Evolutionary conservation across 169 alveolate genomes (phyloP).

Genomic region (Plasmodium adleri): DNA sequence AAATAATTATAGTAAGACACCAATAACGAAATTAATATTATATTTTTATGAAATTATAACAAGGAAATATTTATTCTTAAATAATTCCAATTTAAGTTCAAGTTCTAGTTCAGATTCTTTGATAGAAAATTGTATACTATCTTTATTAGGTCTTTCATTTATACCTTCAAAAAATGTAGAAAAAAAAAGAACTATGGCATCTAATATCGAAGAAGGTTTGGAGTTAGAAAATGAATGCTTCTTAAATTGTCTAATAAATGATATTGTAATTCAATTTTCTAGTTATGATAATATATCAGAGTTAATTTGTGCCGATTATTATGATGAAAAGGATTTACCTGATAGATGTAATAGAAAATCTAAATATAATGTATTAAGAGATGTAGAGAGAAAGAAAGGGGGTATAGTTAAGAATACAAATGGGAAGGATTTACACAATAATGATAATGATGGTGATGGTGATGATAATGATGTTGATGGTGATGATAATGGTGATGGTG

Average conservation of each 20-base stretch:
- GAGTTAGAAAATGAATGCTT: slow-evolving; percentile 60
- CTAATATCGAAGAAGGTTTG: slow-evolving; percentile 30
- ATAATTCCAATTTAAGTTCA: slow-evolving; percentile 9
- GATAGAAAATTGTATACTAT: slow-evolving; percentile 46
- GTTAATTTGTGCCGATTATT: slow-evolving; percentile 13
- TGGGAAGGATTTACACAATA: neutral
- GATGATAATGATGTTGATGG: neutral
- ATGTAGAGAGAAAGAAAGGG: neutral
- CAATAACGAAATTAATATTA: slow-evolving; percentile 67
- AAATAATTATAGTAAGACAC: slow-evolving; percentile 64
- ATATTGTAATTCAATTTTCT: slow-evolving; percentile 32
- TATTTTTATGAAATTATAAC: slow-evolving; percentile 69
- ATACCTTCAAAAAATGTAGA: slow-evolving; percentile 52
- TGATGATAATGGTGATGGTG: neutral
- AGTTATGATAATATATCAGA: slow-evolving; percentile 31
- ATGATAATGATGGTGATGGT: neutral
- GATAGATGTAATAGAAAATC: neutral
- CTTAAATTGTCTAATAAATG: slow-evolving; percentile 22
- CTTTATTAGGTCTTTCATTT: slow-evolving; percentile 55
- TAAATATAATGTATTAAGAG: too few species aligned
- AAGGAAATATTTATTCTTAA: slow-evolving; percentile 47
- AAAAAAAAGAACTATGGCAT: slow-evolving; percentile 17
- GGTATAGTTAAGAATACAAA: neutral
- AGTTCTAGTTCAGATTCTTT: slow-evolving; percentile 22
- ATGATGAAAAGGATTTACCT: neutral